phyloP scores from a whole-genome alignment of 2,329 filamentous ascomycete species.

The Polychaeton citri region DNA sequence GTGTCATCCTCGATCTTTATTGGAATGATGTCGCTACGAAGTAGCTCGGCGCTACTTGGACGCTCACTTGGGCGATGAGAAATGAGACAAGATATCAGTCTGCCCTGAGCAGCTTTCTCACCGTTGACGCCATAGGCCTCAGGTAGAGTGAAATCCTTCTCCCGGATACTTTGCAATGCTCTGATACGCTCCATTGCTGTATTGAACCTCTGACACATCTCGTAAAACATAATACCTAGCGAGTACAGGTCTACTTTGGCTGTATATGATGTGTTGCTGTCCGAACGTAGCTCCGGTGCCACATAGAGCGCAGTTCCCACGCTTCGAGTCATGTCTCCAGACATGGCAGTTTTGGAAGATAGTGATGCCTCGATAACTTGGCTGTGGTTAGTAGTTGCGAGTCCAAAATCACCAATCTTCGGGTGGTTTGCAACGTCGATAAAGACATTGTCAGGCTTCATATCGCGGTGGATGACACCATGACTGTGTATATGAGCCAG shows the following conservation, averaged over 20 bases:
- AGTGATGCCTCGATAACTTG: slow-evolving; percentile 38
- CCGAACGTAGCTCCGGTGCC: slow-evolving; percentile 76
- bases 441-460: slow-evolving; percentile 97
- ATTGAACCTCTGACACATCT: slow-evolving; percentile 65
- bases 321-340: slow-evolving; percentile 53
- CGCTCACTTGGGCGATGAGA: slow-evolving; percentile 71
- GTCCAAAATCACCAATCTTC: slow-evolving; percentile 90
- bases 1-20: slow-evolving; percentile 88
- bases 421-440: slow-evolving; percentile 83
- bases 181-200: slow-evolving; percentile 52
- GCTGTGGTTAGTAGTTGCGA: slow-evolving; percentile 80
- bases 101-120: slow-evolving; percentile 55
- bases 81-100: slow-evolving; percentile 67
- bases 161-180: slow-evolving; percentile 56
- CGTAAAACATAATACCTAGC: slow-evolving; percentile 92
- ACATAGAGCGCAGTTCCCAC: slow-evolving; percentile 79
- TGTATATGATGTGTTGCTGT: slow-evolving; percentile 64
- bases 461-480: slow-evolving; percentile 86
- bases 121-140: slow-evolving; percentile 55
- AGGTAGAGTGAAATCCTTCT: slow-evolving; percentile 56
- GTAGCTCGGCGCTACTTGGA: slow-evolving; percentile 67
- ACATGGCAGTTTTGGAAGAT: slow-evolving; percentile 12
- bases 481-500: slow-evolving; percentile 78
- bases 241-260: slow-evolving; percentile 99
- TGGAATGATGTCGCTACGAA: slow-evolving; percentile 76